phyloP scores from a whole-genome alignment of 2,329 filamentous ascomycete genomes.

The Diaporthe citriasiana region DNA sequence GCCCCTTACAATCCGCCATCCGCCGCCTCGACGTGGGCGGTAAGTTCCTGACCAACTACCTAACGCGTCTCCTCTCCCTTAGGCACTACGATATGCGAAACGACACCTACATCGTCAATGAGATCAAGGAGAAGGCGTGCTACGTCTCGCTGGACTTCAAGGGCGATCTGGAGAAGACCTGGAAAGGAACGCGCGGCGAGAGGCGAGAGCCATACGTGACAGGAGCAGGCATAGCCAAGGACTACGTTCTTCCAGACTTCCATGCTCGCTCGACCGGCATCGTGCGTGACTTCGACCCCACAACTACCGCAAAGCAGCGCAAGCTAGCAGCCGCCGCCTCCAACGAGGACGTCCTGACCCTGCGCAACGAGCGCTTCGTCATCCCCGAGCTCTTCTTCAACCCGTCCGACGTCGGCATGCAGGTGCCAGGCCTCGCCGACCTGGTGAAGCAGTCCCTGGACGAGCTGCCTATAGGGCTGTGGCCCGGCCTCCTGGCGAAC shows the following conservation, averaged over 20 bases:
- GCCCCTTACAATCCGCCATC: slow-evolving; percentile 83
- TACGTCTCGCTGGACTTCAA: slow-evolving; percentile 86
- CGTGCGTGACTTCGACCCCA: slow-evolving; percentile 82
- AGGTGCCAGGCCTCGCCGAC: slow-evolving; percentile 85
- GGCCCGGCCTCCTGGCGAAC: slow-evolving; percentile 87
- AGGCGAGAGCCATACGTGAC: slow-evolving; percentile 63
- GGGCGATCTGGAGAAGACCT: slow-evolving; percentile 82
- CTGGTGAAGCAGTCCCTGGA: slow-evolving; percentile 85
- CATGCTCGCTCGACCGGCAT: slow-evolving; percentile 73
- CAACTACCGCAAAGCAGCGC: slow-evolving; percentile 63
- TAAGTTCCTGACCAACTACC: slow-evolving; percentile 92
- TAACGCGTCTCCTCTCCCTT: slow-evolving; percentile 89
- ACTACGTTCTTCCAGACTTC: slow-evolving; percentile 92
- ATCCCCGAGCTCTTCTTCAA: slow-evolving; percentile 93
- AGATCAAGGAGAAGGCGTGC: slow-evolving; percentile 93
- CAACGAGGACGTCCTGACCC: slow-evolving; percentile 84
- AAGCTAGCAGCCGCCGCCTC: slow-evolving; percentile 61
- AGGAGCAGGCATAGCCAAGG: slow-evolving; percentile 78
- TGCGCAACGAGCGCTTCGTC: slow-evolving; percentile 92
- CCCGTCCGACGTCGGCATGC: slow-evolving; percentile 87
- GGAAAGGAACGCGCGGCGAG: slow-evolving; percentile 81
- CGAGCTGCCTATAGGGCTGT: slow-evolving; percentile 82
- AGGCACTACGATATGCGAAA: slow-evolving; percentile 97
- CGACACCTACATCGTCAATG: slow-evolving; percentile 92
- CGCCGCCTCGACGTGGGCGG: slow-evolving; percentile 91